Conservation (phyloP, 2,329 filamentous ascomycete genomes). For the Calonectria crousiana region DNA sequence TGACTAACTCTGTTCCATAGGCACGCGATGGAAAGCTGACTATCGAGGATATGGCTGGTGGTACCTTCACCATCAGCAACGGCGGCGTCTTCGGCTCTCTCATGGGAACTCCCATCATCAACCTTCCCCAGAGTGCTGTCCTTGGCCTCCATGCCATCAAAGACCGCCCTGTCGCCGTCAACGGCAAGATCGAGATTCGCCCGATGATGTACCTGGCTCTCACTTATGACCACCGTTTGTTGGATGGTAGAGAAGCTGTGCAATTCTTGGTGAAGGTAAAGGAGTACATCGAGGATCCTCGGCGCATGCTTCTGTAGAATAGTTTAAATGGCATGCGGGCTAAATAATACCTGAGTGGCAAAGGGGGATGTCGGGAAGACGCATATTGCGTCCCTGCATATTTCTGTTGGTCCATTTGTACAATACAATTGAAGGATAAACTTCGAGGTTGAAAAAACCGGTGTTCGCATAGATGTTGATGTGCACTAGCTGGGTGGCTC, state of each 20-base stretch:
- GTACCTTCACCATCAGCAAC: conserved; percentile 98
- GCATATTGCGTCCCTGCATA: background rate
- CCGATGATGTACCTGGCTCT: conserved; percentile 99
- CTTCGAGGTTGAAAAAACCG: background rate
- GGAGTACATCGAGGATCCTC: conserved; percentile 96
- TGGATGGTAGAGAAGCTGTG: conserved; percentile 95
- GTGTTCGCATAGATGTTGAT: background rate
- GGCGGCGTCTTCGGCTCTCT: conserved; percentile 96
- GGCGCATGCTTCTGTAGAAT: conserved; percentile 82
- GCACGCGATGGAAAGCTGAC: conserved; percentile 96
- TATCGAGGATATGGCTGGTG: conserved; percentile 99
- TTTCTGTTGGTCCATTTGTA: conserved; percentile 24
- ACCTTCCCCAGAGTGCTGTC: conserved; percentile 92
- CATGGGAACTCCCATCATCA: conserved; percentile 99
- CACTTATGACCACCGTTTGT: conserved; percentile 95
- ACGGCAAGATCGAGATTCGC: conserved; percentile 94
- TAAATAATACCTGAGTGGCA: conserved; percentile 30
- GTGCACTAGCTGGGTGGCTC: background rate
- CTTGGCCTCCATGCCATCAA: conserved; percentile 97
- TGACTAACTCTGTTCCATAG: conserved; percentile 47
- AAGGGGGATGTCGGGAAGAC: background rate
- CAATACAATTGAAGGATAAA: background rate
- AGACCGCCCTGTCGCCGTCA: conserved; percentile 88
- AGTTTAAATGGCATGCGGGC: background rate
- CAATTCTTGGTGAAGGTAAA: conserved; percentile 98